Evolutionary conservation across 2,329 filamentous ascomycete species (phyloP).

Genomic region (Claviceps cyperi): DNA sequence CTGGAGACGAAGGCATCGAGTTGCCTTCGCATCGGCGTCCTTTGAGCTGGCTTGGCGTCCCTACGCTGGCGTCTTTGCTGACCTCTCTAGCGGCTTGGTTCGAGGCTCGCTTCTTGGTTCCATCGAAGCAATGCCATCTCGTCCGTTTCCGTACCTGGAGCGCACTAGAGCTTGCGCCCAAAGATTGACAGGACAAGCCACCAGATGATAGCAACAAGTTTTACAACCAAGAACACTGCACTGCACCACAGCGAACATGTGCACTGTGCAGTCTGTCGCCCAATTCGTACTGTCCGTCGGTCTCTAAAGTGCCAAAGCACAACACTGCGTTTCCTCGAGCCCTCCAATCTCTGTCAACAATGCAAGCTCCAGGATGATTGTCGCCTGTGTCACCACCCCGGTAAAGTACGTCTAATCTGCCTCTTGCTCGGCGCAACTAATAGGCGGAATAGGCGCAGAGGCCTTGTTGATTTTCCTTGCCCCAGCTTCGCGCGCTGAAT

Average conservation of each 20-base stretch:
- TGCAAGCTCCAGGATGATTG: neutral
- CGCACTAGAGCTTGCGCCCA: neutral
- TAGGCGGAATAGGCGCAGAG: neutral
- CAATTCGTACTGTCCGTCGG: neutral
- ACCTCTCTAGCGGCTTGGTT: too few species aligned
- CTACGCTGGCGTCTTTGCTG: too few species aligned
- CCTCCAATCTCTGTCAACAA: neutral
- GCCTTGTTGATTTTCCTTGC: neutral
- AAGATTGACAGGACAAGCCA: neutral
- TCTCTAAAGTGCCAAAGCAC: neutral
- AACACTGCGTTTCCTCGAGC: neutral
- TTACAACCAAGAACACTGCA: neutral
- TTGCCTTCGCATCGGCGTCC: too few species aligned
- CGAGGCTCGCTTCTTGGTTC: too few species aligned
- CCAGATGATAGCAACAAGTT: neutral
- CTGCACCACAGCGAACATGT: neutral
- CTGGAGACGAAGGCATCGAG: too few species aligned
- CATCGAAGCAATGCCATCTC: neutral
- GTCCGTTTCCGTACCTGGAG: neutral
- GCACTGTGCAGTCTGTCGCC: neutral
- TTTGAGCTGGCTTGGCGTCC: too few species aligned
- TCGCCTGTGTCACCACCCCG: too few species aligned
- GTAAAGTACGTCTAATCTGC: neutral
- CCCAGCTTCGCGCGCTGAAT: neutral
- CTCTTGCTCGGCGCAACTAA: neutral